phyloP scores from a whole-genome alignment of 2,329 filamentous ascomycete genomes.

The Aplosporella prunicola region DNA sequence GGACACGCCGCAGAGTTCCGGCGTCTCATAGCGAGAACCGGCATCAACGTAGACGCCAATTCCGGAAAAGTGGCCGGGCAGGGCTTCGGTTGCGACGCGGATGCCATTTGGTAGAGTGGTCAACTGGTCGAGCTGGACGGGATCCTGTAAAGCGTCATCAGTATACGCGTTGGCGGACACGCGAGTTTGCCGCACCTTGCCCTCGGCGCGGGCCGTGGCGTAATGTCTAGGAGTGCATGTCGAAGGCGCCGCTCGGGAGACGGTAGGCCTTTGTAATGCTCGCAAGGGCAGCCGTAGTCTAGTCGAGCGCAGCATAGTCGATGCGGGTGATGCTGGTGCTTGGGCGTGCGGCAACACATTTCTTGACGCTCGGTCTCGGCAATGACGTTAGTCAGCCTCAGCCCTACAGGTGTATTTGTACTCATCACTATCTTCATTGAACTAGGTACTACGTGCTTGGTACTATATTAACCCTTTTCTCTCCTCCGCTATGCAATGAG shows the following conservation, averaged over 20 bases:
- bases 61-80: conserved; percentile 88
- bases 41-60: conserved; percentile 94
- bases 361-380: conserved; percentile 9
- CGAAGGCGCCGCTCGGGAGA: not conserved
- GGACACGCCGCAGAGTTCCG: conserved; percentile 75
- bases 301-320: conserved; percentile 7
- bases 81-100: conserved; percentile 85
- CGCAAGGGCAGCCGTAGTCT: conserved; percentile 3
- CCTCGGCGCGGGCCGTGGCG: conserved; percentile 24
- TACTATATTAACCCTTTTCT: no score
- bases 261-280: conserved; percentile 1
- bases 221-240: conserved; percentile 15
- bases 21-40: conserved; percentile 87
- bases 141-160: conserved; percentile 49
- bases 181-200: conserved; percentile 21
- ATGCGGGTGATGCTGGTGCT: conserved; percentile 1
- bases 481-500: no score
- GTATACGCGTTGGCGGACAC: conserved; percentile 5
- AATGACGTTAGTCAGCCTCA: conserved; percentile 12
- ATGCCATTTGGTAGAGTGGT: conserved; percentile 87
- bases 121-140: conserved; percentile 75
- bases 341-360: conserved; percentile 1
- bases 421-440: not conserved
- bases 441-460: no score
- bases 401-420: no score